Conservation (phyloP, 2,329 filamentous ascomycete genomes). For the Pestalotiopsis fici region DNA sequence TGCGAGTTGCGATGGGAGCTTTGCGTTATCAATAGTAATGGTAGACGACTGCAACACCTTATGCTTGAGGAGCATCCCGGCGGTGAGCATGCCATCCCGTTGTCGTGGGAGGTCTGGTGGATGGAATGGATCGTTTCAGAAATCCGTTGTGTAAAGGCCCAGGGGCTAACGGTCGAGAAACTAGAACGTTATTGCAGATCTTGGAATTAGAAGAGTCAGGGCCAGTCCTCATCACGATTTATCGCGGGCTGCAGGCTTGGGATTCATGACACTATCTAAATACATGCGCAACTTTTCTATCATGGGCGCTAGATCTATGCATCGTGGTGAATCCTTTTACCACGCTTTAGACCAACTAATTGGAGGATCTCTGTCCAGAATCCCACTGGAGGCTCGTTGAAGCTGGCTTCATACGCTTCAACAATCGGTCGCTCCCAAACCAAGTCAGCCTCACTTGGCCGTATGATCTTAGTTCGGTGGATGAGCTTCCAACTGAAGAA, state of each 20-base stretch:
- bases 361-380: slow-evolving; percentile 13
- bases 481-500: slow-evolving; percentile 64
- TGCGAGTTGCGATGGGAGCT: no score
- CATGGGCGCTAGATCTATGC: neutral
- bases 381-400: slow-evolving; percentile 7
- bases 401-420: slow-evolving; percentile 44
- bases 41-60: neutral
- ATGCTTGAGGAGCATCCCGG: neutral
- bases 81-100: neutral
- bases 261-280: neutral
- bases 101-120: neutral
- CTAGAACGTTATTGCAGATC: no score
- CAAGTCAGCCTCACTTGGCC: slow-evolving; percentile 54
- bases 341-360: neutral
- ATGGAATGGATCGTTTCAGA: neutral
- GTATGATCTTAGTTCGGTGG: slow-evolving; percentile 56
- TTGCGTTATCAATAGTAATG: no score
- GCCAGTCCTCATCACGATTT: neutral
- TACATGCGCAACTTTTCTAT: neutral
- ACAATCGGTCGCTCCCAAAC: slow-evolving; percentile 56
- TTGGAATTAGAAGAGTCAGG: neutral
- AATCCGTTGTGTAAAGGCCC: neutral
- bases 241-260: slow-evolving; percentile 1
- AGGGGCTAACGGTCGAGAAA: no score
- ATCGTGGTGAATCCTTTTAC: neutral